Evolutionary conservation across 2,329 filamentous ascomycete species (phyloP), one percentile per base, ranked within the genome.

Genomic region (Alternaria viburni): DNA sequence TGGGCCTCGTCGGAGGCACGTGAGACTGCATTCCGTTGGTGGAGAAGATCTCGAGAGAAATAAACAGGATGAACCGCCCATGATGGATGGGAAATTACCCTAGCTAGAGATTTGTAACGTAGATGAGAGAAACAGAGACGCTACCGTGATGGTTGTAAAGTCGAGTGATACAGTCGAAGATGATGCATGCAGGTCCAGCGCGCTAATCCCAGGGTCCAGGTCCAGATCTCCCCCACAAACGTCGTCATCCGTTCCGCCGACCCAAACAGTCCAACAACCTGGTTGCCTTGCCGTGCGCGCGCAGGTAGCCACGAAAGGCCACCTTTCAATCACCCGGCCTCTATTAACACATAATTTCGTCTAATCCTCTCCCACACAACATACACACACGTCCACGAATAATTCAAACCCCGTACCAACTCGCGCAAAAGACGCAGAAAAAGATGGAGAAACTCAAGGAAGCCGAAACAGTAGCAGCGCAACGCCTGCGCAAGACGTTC

Each of bases 401-500:
- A n/a, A 10, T 12, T 15, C 45, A 9, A 45, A 32, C 6, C 9
- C 3, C n/a, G 17, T 36, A n/a, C 13, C 26, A 21, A 21, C 26
- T 21, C 21, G 26, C 28, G 30, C 41, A 15, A 23, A 21, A 23
- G 36, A 15, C 47, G 3, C 26, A 13, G 4, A 28, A 36, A 50
- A 46, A 32, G 17, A 65, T 64, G 61, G 54, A 66, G 15, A 64
- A 61, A 30, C 43, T 57, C 21, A 57, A 60, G 50, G 26, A 62
- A 19, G 50, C 45, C 25, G 55, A 61, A 46, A 63, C 25, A 59
- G 55, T 25, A 59, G 62, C 83, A 59, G 80, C 86, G 44, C 83
- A 91, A 56, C 89, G 91, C 66, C 83, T 96, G 47, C 90, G 93
- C 73, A 90, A 87, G 72, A 90, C 91, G 9, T 96, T 96, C 81